Evolutionary conservation across 371 early-diverging fungal species (phyloP).

Genomic region (Batkoa obscura): DNA sequence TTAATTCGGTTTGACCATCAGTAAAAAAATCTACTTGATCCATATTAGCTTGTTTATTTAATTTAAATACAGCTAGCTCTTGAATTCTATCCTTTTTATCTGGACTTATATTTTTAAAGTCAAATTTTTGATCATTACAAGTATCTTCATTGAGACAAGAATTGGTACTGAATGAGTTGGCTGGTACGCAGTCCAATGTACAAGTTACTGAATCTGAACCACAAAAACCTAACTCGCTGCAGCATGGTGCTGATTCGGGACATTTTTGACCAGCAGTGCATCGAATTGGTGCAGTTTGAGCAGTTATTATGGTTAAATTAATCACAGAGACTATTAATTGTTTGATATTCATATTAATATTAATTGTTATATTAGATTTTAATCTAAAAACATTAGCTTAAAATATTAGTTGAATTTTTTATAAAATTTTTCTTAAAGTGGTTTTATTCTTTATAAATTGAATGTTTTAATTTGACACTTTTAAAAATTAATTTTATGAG

Average conservation of each 20-base stretch:
- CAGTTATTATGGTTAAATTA: too few relatives aligned
- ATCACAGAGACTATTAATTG: too few relatives aligned
- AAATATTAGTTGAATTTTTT: too few relatives aligned
- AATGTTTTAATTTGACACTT: too few relatives aligned
- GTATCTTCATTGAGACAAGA: not conserved
- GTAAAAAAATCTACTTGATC: not conserved
- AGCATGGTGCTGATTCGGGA: not conserved
- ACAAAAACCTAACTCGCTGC: not conserved
- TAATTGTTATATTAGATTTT: too few relatives aligned
- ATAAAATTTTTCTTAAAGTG: too few relatives aligned
- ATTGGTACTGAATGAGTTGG: not conserved
- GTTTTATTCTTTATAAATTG: too few relatives aligned
- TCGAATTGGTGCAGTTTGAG: not conserved
- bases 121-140: not conserved
- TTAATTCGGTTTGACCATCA: not conserved
- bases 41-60: not conserved
- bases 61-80: not conserved
- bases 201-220: not conserved
- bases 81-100: not conserved
- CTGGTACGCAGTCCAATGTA: not conserved
- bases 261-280: not conserved
- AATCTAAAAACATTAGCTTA: too few relatives aligned
- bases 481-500: too few relatives aligned
- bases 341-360: too few relatives aligned
- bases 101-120: not conserved